Evolutionary conservation across 805 yeast species (phyloP).

Genomic region (Priceomyces medius): DNA sequence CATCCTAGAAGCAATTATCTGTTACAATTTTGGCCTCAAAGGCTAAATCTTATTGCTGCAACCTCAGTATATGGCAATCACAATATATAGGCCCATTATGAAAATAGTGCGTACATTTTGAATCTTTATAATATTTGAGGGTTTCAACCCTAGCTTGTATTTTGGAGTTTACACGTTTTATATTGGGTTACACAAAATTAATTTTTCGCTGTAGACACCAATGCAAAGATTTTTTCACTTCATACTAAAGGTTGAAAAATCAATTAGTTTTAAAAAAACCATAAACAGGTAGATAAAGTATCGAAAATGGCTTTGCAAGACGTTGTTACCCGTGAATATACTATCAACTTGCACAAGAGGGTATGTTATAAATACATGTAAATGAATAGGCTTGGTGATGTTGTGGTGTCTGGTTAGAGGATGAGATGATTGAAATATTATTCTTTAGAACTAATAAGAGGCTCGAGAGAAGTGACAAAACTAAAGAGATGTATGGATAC

Average conservation of each 20-base stretch:
- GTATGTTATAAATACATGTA: constrained; percentile 52
- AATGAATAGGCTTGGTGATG: background rate
- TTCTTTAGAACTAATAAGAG: too few relatives aligned
- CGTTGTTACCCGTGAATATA: constrained; percentile 99
- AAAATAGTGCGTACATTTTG: too few relatives aligned
- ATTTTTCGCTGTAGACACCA: constrained; percentile 1
- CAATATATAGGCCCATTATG: too few relatives aligned
- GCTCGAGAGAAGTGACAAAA: too few relatives aligned
- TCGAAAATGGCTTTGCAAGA: constrained; percentile 84
- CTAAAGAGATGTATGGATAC: too few relatives aligned
- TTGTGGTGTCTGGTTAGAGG: background rate
- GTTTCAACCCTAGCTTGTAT: constrained; percentile 1
- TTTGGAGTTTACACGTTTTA: background rate
- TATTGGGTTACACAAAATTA: constrained; percentile 2
- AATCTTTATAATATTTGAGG: too few relatives aligned
- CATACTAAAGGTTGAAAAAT: constrained; percentile 4
- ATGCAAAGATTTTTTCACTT: constrained; percentile 8
- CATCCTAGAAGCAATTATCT: too few relatives aligned
- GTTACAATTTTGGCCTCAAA: too few relatives aligned
- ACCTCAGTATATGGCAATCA: too few relatives aligned
- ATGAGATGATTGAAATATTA: background rate
- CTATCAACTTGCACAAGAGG: constrained; percentile 99
- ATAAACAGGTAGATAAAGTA: constrained; percentile 17
- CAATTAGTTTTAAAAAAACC: constrained; percentile 1
- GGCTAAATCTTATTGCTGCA: too few relatives aligned